Evolutionary conservation across 805 yeast genomes (phyloP).

Genomic region (Clavispora fructus): DNA sequence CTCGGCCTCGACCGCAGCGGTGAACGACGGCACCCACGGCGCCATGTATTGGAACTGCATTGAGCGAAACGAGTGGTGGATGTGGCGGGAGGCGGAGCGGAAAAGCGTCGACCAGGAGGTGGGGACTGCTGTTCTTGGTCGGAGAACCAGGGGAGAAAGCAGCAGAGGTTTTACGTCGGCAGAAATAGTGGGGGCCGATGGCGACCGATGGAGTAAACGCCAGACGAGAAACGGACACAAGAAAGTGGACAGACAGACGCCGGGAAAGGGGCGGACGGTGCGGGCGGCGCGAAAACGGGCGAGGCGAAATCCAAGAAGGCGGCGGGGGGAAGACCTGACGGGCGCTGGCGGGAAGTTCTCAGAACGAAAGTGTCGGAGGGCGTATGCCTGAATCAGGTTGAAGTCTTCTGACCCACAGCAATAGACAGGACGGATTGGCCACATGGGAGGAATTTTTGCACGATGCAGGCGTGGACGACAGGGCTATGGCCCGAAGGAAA

Average conservation of each 20-base stretch:
- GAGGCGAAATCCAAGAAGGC: not conserved
- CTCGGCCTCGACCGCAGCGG: conserved; percentile 48
- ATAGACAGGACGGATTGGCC: conserved; percentile 1
- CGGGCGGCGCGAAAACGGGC: not conserved
- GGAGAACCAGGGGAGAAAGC: not conserved
- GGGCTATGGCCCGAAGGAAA: not conserved
- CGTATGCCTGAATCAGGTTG: not conserved
- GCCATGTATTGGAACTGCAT: conserved; percentile 41
- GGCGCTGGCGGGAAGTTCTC: not conserved
- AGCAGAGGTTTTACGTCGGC: not conserved
- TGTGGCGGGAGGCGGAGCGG: not conserved
- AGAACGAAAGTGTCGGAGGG: not conserved
- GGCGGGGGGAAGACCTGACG: not conserved
- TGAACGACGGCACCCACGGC: conserved; percentile 72
- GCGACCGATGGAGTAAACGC: not conserved
- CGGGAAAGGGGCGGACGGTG: not conserved
- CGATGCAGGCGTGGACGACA: not conserved
- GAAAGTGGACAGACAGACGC: not conserved
- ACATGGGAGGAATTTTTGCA: not conserved
- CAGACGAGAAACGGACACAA: not conserved
- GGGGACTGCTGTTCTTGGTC: no score
- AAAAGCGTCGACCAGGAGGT: not conserved
- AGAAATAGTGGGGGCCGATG: not conserved
- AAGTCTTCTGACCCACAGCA: conserved; percentile 1
- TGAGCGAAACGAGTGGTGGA: not conserved